Conservation (phyloP, 352 stramenopile genomes). For the Pythium myriotylum region DNA sequence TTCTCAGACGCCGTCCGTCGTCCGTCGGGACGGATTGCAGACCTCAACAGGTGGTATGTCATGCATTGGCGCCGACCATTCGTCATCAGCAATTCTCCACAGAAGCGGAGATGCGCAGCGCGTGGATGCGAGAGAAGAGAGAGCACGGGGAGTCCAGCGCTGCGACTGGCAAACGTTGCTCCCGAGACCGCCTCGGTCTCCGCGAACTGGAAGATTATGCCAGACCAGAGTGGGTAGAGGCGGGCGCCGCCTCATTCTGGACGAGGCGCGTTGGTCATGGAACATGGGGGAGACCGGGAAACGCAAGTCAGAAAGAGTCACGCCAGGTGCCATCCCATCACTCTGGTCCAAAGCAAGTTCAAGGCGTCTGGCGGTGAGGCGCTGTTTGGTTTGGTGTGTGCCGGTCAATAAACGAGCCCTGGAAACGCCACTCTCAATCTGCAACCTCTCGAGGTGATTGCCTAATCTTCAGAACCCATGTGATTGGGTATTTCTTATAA, state of each 20-base stretch:
- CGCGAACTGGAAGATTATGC: slow-evolving; percentile 1
- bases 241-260: neutral
- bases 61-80: too few relatives aligned
- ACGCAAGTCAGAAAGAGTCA: neutral
- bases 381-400: slow-evolving; percentile 24
- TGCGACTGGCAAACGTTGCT: neutral
- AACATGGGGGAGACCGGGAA: too few relatives aligned
- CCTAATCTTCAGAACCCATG: neutral
- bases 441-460: slow-evolving; percentile 13
- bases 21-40: too few relatives aligned
- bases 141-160: too few relatives aligned
- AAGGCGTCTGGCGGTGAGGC: neutral
- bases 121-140: too few relatives aligned
- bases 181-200: neutral
- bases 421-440: slow-evolving; percentile 6
- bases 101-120: too few relatives aligned
- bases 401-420: slow-evolving; percentile 3
- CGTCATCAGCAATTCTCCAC: too few relatives aligned
- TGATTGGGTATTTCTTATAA: neutral
- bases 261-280: too few relatives aligned
- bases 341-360: slow-evolving; percentile 8
- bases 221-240: slow-evolving; percentile 1
- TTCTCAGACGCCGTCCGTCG: too few relatives aligned
- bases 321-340: neutral
- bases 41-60: too few relatives aligned